phyloP scores from a whole-genome alignment of 768 basidiomycete genomes.

The Lactarius akahatsu region DNA sequence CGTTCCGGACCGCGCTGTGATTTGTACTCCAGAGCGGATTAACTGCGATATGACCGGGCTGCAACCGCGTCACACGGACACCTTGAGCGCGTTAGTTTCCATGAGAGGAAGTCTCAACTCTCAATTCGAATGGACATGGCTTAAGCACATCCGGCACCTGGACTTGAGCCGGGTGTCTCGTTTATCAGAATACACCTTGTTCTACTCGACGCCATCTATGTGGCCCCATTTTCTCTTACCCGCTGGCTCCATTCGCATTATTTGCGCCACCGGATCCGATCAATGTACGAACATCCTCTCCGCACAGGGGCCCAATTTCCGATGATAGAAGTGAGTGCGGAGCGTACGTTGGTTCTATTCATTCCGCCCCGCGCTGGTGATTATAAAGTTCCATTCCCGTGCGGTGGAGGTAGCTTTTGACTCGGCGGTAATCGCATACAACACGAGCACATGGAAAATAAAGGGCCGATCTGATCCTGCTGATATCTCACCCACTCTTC shows the following conservation, averaged over 20 bases:
- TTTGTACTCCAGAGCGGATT: not conserved
- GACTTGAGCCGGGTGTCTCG: not conserved
- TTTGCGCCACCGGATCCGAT: not conserved
- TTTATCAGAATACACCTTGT: not conserved
- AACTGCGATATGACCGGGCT: not conserved
- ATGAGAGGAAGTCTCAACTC: not conserved
- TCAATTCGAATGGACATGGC: not conserved
- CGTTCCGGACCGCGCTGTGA: not conserved
- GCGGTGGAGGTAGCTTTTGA: not conserved
- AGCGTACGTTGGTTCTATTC: not conserved
- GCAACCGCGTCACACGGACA: slow-evolving; percentile 22
- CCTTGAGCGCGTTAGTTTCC: not conserved
- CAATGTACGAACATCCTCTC: not conserved
- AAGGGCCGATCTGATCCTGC: not conserved
- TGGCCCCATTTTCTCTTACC: not conserved
- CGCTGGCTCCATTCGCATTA: not conserved
- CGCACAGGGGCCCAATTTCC: not conserved
- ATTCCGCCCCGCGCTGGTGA: not conserved
- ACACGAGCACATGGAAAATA: not conserved
- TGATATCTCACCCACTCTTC: not conserved
- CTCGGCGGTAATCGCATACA: not conserved
- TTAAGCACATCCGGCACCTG: not conserved
- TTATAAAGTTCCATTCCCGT: not conserved
- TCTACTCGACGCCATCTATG: not conserved
- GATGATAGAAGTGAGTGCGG: slow-evolving; percentile 4